Conservation (phyloP, 306 rosid species). For the Myrica gale region DNA sequence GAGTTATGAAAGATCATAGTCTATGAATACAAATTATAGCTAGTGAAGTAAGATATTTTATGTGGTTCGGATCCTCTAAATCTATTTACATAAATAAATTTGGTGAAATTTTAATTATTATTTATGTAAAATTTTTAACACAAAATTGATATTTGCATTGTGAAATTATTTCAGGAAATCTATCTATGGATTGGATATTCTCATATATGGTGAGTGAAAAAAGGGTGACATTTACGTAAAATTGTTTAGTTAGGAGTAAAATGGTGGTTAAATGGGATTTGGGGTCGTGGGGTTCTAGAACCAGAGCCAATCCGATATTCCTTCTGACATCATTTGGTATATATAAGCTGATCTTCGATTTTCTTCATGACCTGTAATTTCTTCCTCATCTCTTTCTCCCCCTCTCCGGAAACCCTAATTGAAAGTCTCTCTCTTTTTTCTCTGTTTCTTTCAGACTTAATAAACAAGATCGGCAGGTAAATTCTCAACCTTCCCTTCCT, state of each 20-base stretch:
- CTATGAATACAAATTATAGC: no score
- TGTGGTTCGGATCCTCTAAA: no score
- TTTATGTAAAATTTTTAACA: no score
- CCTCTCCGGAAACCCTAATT: conserved; percentile 66
- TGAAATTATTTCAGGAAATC: no score
- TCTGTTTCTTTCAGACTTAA: conserved; percentile 11
- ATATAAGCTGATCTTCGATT: conserved; percentile 26
- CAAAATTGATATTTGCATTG: no score
- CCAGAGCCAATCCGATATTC: conserved; percentile 43
- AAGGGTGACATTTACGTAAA: conserved; percentile 2
- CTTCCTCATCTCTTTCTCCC: conserved; percentile 26
- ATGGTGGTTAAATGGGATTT: conserved; percentile 29
- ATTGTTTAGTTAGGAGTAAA: conserved; percentile 23
- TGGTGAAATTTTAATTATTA: no score
- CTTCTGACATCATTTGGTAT: conserved; percentile 8
- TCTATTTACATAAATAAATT: no score
- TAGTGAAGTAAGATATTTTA: no score
- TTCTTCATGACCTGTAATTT: conserved; percentile 41
- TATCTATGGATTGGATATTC: no score
- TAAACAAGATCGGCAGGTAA: conserved; percentile 70
- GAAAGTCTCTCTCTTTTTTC: conserved; percentile 39
- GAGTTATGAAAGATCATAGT: no score
- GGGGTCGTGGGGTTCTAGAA: conserved; percentile 35
- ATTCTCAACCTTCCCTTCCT: conserved; percentile 22
- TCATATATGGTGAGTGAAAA: no score